Conservation (phyloP, 2,329 filamentous ascomycete genomes). For the Metarhizium guizhouense region DNA sequence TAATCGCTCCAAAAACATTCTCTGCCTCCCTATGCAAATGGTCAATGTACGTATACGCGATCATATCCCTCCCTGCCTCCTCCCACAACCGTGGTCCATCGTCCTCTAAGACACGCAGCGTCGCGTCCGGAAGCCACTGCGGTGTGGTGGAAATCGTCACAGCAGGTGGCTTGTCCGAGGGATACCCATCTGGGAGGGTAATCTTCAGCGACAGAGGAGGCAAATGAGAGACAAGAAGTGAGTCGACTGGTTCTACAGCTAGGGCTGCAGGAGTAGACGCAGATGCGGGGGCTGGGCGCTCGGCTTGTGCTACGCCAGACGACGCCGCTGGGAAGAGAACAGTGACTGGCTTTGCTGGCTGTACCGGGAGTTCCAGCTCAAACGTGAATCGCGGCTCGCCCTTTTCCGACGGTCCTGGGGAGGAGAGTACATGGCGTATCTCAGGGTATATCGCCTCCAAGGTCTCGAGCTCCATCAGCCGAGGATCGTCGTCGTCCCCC, state of each 20-base stretch:
- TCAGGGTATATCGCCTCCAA: slow-evolving; percentile 61
- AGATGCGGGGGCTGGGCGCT: neutral
- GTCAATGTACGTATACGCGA: slow-evolving; percentile 56
- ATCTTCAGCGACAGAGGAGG: slow-evolving; percentile 48
- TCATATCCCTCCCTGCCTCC: slow-evolving; percentile 48
- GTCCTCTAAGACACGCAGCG: slow-evolving; percentile 39
- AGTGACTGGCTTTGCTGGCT: slow-evolving; percentile 43
- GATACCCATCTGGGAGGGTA: slow-evolving; percentile 49
- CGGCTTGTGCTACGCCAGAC: slow-evolving; percentile 3
- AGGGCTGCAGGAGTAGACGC: neutral
- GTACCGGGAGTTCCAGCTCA: slow-evolving; percentile 48
- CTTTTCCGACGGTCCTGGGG: neutral
- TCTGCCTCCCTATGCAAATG: slow-evolving; percentile 51
- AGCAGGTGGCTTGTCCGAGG: slow-evolving; percentile 39
- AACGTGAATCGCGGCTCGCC: slow-evolving; percentile 31
- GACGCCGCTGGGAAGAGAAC: slow-evolving; percentile 46
- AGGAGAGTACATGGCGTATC: slow-evolving; percentile 31
- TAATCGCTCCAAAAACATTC: slow-evolving; percentile 49
- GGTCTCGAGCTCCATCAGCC: slow-evolving; percentile 49
- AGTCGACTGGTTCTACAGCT: slow-evolving; percentile 24
- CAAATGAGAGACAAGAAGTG: slow-evolving; percentile 45
- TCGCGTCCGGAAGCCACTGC: slow-evolving; percentile 44
- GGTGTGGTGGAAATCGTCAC: slow-evolving; percentile 44
- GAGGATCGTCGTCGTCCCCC: slow-evolving; percentile 45
- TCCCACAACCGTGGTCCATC: slow-evolving; percentile 51